These are phyloP conservation scores for Phyllosticta citribraziliensis DNA, from an alignment of 2,329 filamentous ascomycete species.

Conservation along the genomic window DNA sequence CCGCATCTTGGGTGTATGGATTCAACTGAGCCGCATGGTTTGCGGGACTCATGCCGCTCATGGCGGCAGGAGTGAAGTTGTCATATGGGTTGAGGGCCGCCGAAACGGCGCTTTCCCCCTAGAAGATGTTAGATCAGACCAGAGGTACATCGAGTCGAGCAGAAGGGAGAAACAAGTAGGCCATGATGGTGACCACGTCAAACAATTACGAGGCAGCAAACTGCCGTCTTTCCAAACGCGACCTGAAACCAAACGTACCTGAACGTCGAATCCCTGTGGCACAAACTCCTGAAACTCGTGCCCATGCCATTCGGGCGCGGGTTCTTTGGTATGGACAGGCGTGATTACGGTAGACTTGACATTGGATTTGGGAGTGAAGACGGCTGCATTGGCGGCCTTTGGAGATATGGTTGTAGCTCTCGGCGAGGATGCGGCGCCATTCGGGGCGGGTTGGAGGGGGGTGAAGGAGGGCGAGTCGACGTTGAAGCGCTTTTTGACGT, in stretches of 20 bases:
- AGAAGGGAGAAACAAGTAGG: not conserved
- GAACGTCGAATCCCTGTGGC: slow-evolving; percentile 44
- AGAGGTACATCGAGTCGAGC: not conserved
- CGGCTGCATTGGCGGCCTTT: slow-evolving; percentile 78
- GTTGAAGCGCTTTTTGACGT: slow-evolving; percentile 67
- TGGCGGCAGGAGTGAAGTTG: slow-evolving; percentile 30
- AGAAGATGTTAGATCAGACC: slow-evolving; percentile 2
- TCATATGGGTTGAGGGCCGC: slow-evolving; percentile 31
- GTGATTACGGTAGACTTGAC: slow-evolving; percentile 11
- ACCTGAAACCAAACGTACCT: slow-evolving; percentile 28
- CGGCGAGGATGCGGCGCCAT: slow-evolving; percentile 34
- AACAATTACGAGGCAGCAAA: not conserved
- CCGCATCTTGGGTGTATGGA: slow-evolving; percentile 68
- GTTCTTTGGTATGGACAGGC: slow-evolving; percentile 37
- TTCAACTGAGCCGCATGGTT: slow-evolving; percentile 36
- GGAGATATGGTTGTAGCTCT: slow-evolving; percentile 77
- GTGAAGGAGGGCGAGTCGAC: slow-evolving; percentile 96
- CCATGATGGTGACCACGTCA: not conserved
- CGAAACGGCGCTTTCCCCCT: slow-evolving; percentile 25
- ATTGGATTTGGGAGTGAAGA: slow-evolving; percentile 63
- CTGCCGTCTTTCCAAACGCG: not conserved
- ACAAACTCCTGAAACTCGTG: slow-evolving; percentile 44
- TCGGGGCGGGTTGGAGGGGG: slow-evolving; percentile 47
- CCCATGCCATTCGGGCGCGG: slow-evolving; percentile 38
- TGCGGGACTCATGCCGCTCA: slow-evolving; percentile 24